These are phyloP conservation scores for Themeda triandra DNA, from an alignment of 176 grass and related monocot genomes.

Conservation along the genomic window DNA sequence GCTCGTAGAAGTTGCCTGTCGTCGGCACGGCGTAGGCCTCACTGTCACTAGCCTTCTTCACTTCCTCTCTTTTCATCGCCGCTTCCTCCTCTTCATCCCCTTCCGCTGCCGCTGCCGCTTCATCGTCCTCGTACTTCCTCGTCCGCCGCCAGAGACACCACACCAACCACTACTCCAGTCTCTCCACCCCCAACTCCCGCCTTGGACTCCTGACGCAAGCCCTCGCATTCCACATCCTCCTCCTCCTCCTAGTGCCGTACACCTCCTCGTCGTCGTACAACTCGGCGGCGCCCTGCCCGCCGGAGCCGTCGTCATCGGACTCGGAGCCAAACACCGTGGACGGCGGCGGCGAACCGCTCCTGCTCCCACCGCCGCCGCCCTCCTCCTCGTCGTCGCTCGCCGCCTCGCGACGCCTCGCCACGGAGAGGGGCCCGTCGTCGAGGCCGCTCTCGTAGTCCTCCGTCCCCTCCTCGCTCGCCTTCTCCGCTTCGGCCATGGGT, in stretches of 20 bases:
- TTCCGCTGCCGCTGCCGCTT: background rate
- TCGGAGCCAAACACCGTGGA: slow-evolving; percentile 32
- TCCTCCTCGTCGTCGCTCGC: slow-evolving; percentile 69
- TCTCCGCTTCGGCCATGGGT: slow-evolving; percentile 8
- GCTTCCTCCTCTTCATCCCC: background rate
- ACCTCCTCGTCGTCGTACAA: slow-evolving; percentile 43
- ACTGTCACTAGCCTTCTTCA: slow-evolving; percentile 35
- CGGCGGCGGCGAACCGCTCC: background rate
- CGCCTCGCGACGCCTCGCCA: slow-evolving; percentile 50
- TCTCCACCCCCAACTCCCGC: slow-evolving; percentile 7
- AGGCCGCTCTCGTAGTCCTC: slow-evolving; percentile 64
- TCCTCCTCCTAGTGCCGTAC: slow-evolving; percentile 24
- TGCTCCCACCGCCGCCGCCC: background rate
- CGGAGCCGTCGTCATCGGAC: slow-evolving; percentile 35
- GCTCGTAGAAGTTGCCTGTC: slow-evolving; percentile 67
- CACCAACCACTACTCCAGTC: background rate
- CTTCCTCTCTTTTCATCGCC: slow-evolving; percentile 8
- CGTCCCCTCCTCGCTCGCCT: slow-evolving; percentile 10
- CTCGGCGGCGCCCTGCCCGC: slow-evolving; percentile 55
- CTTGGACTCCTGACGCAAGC: slow-evolving; percentile 3
- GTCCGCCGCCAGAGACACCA: background rate
- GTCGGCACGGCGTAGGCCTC: slow-evolving; percentile 52
- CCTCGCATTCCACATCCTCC: slow-evolving; percentile 13
- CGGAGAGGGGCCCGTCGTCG: slow-evolving; percentile 51
- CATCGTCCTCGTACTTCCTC: slow-evolving; percentile 7